phyloP scores from a whole-genome alignment of 2,329 filamentous ascomycete species.

The Nothophoma quercina region DNA sequence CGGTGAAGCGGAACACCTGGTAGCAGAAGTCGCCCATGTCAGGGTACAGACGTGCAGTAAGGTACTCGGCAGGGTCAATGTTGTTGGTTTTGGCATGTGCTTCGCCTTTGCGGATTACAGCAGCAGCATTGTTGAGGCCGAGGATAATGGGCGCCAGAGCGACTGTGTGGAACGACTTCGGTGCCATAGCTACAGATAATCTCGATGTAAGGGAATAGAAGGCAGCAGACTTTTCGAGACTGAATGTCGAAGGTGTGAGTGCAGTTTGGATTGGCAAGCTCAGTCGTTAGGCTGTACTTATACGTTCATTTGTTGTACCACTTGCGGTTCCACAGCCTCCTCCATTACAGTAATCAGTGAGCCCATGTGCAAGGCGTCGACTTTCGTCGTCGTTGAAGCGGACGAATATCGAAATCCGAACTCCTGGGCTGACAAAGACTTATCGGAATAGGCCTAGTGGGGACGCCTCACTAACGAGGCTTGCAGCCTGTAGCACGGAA shows the following conservation, averaged over 20 bases:
- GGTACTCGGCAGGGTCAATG: conserved; percentile 47
- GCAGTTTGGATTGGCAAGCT: too few relatives aligned
- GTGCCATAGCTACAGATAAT: conserved; percentile 20
- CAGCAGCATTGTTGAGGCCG: conserved; percentile 53
- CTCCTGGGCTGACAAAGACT: neutral
- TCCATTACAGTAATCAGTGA: neutral
- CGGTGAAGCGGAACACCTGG: conserved; percentile 57
- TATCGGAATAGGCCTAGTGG: neutral
- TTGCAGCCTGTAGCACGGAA: neutral
- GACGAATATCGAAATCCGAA: conserved; percentile 6
- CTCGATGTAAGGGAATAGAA: neutral
- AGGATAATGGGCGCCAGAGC: conserved; percentile 54
- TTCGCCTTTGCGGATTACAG: conserved; percentile 56
- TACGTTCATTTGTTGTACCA: too few relatives aligned
- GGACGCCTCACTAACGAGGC: too few relatives aligned
- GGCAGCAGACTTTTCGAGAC: too few relatives aligned
- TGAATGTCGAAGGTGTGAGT: too few relatives aligned
- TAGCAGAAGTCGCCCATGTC: conserved; percentile 61
- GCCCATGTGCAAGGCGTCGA: too few relatives aligned
- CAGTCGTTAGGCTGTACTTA: too few relatives aligned
- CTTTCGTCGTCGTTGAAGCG: neutral
- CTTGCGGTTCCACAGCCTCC: neutral
- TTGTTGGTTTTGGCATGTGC: conserved; percentile 49
- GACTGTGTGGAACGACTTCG: conserved; percentile 42
- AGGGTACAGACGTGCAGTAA: conserved; percentile 53